Conservation (phyloP, 2,329 filamentous ascomycete genomes). For the Gyromitra esculenta region DNA sequence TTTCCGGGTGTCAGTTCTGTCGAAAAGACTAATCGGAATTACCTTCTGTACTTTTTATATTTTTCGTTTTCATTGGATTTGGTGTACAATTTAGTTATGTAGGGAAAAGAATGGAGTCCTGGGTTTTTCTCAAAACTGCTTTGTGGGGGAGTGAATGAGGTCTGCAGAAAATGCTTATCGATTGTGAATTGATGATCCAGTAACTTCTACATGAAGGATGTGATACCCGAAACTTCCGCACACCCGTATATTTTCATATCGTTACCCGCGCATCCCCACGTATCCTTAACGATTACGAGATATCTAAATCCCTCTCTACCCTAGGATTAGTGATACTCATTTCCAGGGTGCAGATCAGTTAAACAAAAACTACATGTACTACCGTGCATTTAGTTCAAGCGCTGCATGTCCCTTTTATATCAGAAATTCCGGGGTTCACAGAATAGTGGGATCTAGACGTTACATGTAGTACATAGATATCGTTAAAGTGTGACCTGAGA, state of each 20-base stretch:
- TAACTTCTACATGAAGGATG: constrained; percentile 13
- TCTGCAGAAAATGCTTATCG: constrained; percentile 8
- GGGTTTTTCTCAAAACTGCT: constrained; percentile 9
- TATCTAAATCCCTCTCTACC: constrained; percentile 8
- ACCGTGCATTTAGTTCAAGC: neutral
- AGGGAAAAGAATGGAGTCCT: constrained; percentile 42
- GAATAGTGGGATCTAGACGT: neutral
- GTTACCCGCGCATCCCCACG: neutral
- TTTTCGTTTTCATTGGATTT: constrained; percentile 15
- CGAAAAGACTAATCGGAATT: constrained; percentile 21
- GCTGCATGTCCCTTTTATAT: neutral
- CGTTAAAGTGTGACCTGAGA: neutral
- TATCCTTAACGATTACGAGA: neutral
- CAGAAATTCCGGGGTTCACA: neutral
- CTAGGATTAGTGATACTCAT: neutral
- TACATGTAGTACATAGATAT: too few species aligned
- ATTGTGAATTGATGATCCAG: constrained; percentile 11
- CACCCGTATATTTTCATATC: neutral
- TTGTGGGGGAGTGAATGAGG: constrained; percentile 1
- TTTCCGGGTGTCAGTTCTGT: constrained; percentile 11
- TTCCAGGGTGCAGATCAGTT: neutral
- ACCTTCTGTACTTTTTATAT: constrained; percentile 7
- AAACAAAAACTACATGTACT: neutral
- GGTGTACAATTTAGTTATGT: constrained; percentile 31
- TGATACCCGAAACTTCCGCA: neutral